Evolutionary conservation across 768 basidiomycete genomes (phyloP).

Genomic region (Mycena maculata): DNA sequence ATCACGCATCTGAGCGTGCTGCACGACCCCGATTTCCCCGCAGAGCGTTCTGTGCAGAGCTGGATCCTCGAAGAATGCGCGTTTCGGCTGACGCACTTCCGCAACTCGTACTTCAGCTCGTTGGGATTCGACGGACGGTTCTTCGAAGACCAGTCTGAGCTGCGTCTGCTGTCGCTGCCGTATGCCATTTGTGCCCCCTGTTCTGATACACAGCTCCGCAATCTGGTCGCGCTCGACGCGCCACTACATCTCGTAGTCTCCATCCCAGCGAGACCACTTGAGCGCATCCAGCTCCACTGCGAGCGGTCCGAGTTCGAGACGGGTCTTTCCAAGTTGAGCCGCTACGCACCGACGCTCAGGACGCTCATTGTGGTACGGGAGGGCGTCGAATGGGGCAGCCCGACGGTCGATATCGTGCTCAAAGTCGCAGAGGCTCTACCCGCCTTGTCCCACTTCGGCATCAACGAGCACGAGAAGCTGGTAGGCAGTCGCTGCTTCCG

Average conservation of each 20-base stretch:
- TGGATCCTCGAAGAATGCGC: background rate
- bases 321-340: background rate
- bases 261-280: background rate
- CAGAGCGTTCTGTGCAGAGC: background rate
- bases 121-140: no score
- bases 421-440: background rate
- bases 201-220: no score
- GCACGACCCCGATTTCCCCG: background rate
- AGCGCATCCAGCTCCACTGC: background rate
- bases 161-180: no score
- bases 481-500: background rate
- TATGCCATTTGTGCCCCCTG: no score
- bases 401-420: background rate
- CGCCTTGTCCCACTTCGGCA: background rate
- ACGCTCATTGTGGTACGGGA: background rate
- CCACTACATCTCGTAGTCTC: background rate
- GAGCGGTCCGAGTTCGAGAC: background rate
- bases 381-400: background rate
- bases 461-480: conserved; percentile 2
- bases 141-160: no score
- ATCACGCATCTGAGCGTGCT: conserved; percentile 1
- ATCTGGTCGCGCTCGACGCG: no score
- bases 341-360: background rate
- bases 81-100: no score
- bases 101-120: no score